Conservation (phyloP, 129 eudicot species). For the Pittosporum tobira region DNA sequence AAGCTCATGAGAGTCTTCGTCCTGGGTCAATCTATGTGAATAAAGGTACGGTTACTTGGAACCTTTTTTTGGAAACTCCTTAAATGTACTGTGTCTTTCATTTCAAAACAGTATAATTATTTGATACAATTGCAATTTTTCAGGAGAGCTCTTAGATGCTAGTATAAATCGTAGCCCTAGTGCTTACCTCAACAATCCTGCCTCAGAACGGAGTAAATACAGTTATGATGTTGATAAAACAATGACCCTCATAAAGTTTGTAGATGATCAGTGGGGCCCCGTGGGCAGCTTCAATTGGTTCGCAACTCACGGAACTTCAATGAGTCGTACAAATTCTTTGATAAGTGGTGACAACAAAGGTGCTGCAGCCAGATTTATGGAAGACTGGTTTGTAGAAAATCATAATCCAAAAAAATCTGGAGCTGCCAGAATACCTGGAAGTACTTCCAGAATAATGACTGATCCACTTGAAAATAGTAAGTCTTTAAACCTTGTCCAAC, state of each 20-base stretch:
- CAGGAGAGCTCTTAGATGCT: constrained; percentile 93
- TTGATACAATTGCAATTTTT: too few species aligned
- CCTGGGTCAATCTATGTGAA: constrained; percentile 80
- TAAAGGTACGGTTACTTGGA: constrained; percentile 78
- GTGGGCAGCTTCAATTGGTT: constrained; percentile 97
- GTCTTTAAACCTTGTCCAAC: too few species aligned
- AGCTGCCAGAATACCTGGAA: constrained; percentile 36
- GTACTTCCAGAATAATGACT: constrained; percentile 75
- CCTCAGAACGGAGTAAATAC: constrained; percentile 67
- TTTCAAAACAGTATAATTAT: too few species aligned
- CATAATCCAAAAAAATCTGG: constrained; percentile 24
- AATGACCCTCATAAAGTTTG: constrained; percentile 91
- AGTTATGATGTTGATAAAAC: constrained; percentile 90
- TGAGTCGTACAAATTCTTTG: constrained; percentile 87
- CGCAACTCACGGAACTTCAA: constrained; percentile 98
- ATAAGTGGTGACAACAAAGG: constrained; percentile 99
- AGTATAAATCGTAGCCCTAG: constrained; percentile 95
- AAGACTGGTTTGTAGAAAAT: constrained; percentile 77
- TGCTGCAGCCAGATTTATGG: constrained; percentile 98
- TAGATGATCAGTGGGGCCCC: constrained; percentile 94
- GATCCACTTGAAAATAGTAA: too few species aligned
- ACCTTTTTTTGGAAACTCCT: too few species aligned
- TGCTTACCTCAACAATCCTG: constrained; percentile 83
- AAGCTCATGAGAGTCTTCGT: constrained; percentile 79
- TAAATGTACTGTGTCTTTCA: too few species aligned